These are phyloP conservation scores for Aureobasidium lini DNA, from an alignment of 2,329 filamentous ascomycete species.

Conservation along the genomic window DNA sequence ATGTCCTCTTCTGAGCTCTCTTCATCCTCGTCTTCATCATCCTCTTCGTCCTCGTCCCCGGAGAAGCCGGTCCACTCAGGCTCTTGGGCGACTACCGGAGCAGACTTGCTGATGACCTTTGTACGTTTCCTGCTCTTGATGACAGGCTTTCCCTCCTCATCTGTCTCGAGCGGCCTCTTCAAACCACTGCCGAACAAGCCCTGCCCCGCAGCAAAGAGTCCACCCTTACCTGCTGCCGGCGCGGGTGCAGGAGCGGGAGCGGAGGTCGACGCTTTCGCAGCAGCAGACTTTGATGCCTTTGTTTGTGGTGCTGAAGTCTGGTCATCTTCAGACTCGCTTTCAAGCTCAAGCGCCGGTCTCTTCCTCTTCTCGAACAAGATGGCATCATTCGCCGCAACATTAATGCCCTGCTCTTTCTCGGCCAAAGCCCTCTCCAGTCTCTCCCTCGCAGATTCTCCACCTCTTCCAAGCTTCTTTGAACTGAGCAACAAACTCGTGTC, in stretches of 20 bases:
- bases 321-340: constrained; percentile 19
- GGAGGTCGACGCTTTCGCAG: not conserved
- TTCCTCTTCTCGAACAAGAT: constrained; percentile 45
- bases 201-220: not conserved
- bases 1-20: constrained; percentile 16
- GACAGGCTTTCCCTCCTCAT: constrained; percentile 70
- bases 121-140: constrained; percentile 68
- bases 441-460: constrained; percentile 63
- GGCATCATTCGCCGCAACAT: constrained; percentile 45
- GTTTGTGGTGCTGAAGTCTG: constrained; percentile 7
- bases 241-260: not conserved
- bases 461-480: constrained; percentile 66
- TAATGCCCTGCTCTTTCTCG: constrained; percentile 57
- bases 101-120: constrained; percentile 31
- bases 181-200: constrained; percentile 62
- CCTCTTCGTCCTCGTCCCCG: constrained; percentile 23
- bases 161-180: constrained; percentile 77
- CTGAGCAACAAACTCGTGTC: constrained; percentile 78
- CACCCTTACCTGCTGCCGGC: not conserved
- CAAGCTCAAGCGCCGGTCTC: constrained; percentile 11
- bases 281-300: not conserved
- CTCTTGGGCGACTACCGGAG: constrained; percentile 29
- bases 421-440: constrained; percentile 55
- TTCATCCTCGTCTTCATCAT: constrained; percentile 22
- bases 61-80: constrained; percentile 56